Conservation (phyloP, 441 rosid species). For the Pelargonium citronellum region DNA sequence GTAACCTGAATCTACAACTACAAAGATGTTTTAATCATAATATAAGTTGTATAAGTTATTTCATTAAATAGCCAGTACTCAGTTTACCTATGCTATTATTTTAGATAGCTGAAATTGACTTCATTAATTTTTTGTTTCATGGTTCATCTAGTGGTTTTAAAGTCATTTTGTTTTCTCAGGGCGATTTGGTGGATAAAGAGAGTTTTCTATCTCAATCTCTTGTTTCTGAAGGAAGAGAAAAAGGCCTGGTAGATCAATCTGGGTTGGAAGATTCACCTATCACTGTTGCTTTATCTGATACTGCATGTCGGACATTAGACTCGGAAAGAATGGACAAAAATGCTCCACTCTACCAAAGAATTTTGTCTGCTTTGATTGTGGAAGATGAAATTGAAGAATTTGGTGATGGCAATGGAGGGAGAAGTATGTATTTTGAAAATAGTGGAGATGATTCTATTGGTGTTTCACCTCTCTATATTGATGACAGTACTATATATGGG, state of each 20-base stretch:
- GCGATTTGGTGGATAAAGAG: conserved; percentile 42
- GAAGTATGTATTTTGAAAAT: conserved; percentile 59
- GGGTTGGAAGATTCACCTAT: conserved; percentile 35
- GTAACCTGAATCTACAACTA: conserved; percentile 10
- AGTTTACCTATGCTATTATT: conserved; percentile 17
- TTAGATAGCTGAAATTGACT: conserved; percentile 44
- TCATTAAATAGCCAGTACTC: not conserved
- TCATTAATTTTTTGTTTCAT: conserved; percentile 2
- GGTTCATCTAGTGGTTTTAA: conserved; percentile 12
- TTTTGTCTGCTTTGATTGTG: conserved; percentile 86
- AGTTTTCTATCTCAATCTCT: conserved; percentile 22
- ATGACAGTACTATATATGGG: conserved; percentile 56
- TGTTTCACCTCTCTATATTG: conserved; percentile 63
- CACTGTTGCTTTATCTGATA: conserved; percentile 28
- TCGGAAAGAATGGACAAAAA: conserved; percentile 48
- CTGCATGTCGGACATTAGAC: conserved; percentile 42
- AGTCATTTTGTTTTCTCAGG: conserved; percentile 33
- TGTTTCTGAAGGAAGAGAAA: conserved; percentile 37
- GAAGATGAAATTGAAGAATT: conserved; percentile 77
- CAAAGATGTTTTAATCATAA: conserved; percentile 13
- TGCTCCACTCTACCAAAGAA: conserved; percentile 74
- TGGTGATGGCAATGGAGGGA: conserved; percentile 44
- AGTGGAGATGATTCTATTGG: conserved; percentile 77
- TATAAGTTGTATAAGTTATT: not conserved
- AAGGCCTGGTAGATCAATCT: conserved; percentile 19